Conservation (phyloP, 1,139 yeast genomes). For the Nadsonia starkeyi-henricii region DNA sequence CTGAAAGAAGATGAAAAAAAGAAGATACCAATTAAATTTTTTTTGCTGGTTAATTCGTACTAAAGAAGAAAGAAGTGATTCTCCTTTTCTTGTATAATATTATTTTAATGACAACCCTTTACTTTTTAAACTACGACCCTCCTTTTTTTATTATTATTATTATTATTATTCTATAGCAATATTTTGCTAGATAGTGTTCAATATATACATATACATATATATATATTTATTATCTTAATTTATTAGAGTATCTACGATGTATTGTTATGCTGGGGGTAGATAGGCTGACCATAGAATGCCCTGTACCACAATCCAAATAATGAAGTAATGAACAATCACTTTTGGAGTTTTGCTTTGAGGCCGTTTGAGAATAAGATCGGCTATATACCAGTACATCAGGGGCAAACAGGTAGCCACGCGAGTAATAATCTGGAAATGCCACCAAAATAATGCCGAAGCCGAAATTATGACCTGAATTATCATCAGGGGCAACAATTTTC, state of each 20-base stretch:
- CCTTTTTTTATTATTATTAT: no score
- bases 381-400: slow-evolving; percentile 57
- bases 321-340: slow-evolving; percentile 17
- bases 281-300: slow-evolving; percentile 28
- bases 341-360: slow-evolving; percentile 12
- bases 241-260: neutral
- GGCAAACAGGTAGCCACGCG: slow-evolving; percentile 71
- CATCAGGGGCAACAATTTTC: slow-evolving; percentile 12
- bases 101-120: no score
- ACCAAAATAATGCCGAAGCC: slow-evolving; percentile 40
- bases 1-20: no score
- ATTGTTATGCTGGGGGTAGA: slow-evolving; percentile 31
- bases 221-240: no score
- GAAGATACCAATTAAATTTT: no score
- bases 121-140: no score
- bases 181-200: no score
- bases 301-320: slow-evolving; percentile 26
- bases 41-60: no score
- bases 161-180: no score
- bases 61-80: no score
- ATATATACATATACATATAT: no score
- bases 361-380: slow-evolving; percentile 21
- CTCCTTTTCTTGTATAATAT: no score
- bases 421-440: slow-evolving; percentile 80
- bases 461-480: slow-evolving; percentile 28